Base-by-base conservation (phyloP, 495 filamentous ascomycete genomes). In the Evernia prunastri region DNA sequence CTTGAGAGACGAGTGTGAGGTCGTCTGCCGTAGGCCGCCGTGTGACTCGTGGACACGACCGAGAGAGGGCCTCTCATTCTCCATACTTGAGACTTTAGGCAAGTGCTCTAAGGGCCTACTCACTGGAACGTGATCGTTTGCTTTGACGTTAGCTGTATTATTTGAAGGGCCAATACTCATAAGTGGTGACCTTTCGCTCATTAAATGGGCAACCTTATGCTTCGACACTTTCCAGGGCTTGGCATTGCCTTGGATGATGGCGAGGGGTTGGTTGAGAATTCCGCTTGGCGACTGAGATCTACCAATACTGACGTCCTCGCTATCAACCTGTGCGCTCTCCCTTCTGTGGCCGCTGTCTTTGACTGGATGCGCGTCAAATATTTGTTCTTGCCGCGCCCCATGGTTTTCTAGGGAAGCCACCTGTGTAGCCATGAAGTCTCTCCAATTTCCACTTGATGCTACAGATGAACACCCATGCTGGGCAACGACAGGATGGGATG, bases 251-350 rank as follows among this genome's bases (percentile, higher is more conserved):
- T 54, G 66, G 42, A 60, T 42, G 31, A 61, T 56, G n/a, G 47
- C 57, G 17, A 65, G 58, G 17, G 61, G 60, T n/a, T 65, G 57
- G 35, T 67, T 65, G 4, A 43, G 36, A 0, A 51, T 10, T 49
- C 36, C 29, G 18, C 5, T 57, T 11, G 45, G 47, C 12, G 49
- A 18, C 10, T 61, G 67, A 18, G 54, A 39, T 36, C 27, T 54
- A 56, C 60, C 68, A 58, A 63, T 60, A 15, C 43, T 57, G 9
- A 60, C 53, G 29, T 68, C 63, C 15, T 60, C 53, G 42, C 45
- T 57, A 33, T 68, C 39, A 51, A 69, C 43, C 54, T 69, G 65
- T 25, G 69, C 65, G 18, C 63, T 45, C 49, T 71, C 69, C 58
- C 63, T 67, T 42, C 31, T 69, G 60, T 69, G 67, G 29, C 65